These are phyloP conservation scores for Hygrocybe punicea DNA, from an alignment of 768 basidiomycete species.

Conservation along the genomic window DNA sequence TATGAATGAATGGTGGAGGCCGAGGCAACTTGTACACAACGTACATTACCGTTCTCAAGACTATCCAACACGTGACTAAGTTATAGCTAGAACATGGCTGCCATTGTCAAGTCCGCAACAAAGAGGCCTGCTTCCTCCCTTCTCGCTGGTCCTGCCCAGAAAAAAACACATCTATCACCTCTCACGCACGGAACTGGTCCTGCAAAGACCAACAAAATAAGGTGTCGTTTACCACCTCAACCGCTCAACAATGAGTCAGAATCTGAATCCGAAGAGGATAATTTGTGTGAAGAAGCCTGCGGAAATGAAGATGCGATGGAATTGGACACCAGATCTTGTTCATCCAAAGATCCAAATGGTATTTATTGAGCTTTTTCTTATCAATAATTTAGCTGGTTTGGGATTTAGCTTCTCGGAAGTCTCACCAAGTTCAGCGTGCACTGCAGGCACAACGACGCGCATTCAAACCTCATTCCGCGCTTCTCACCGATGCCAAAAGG, in stretches of 20 bases:
- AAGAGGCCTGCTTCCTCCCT: constrained; percentile 52
- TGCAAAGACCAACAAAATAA: constrained; percentile 43
- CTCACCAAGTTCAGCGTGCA: constrained; percentile 66
- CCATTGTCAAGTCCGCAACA: constrained; percentile 41
- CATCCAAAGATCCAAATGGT: constrained; percentile 61
- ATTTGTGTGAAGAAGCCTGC: constrained; percentile 21
- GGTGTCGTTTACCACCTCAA: constrained; percentile 48
- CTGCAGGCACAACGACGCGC: constrained; percentile 69
- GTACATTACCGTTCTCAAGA: no score
- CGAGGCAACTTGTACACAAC: no score
- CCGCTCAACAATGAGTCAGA: constrained; percentile 33
- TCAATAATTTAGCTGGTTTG: constrained; percentile 3
- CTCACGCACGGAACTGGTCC: constrained; percentile 21
- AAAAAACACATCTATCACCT: constrained; percentile 47
- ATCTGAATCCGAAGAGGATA: constrained; percentile 42
- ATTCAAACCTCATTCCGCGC: constrained; percentile 69
- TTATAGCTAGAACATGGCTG: no score
- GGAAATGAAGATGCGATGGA: constrained; percentile 34
- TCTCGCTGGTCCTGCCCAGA: constrained; percentile 42
- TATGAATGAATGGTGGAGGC: no score
- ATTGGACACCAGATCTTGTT: constrained; percentile 25
- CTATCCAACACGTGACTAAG: no score
- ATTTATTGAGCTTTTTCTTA: constrained; percentile 15
- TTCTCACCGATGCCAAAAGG: constrained; percentile 69
- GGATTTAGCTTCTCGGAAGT: constrained; percentile 57